Evolutionary conservation across 768 basidiomycete species (phyloP).

Genomic region (Hebeloma cylindrosporum): DNA sequence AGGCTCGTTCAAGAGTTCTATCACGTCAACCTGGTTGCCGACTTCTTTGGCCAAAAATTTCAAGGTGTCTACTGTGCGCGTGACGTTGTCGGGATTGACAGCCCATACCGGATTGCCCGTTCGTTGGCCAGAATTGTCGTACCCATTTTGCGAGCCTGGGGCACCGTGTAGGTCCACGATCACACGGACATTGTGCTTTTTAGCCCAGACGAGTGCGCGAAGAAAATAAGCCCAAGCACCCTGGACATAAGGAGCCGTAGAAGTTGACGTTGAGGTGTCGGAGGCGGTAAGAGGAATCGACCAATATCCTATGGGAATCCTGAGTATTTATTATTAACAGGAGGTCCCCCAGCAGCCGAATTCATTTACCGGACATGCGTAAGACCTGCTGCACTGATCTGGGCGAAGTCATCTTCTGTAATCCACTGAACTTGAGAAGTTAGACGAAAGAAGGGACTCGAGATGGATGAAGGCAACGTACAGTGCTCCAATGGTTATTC

Average conservation of each 20-base stretch:
- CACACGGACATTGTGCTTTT: conserved; percentile 58
- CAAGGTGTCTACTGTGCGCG: conserved; percentile 58
- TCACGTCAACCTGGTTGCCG: conserved; percentile 56
- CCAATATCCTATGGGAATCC: conserved; percentile 77
- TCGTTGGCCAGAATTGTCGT: conserved; percentile 74
- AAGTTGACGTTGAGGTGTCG: conserved; percentile 49
- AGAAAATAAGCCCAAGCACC: conserved; percentile 74
- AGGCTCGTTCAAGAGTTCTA: conserved; percentile 73
- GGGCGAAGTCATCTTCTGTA: conserved; percentile 67
- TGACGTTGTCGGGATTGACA: conserved; percentile 45
- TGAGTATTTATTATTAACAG: conserved; percentile 23
- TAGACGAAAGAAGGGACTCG: background rate
- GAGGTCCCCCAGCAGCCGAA: background rate
- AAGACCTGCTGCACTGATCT: conserved; percentile 64
- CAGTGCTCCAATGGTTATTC: conserved; percentile 49
- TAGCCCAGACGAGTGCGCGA: conserved; percentile 64
- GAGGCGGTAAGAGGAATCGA: conserved; percentile 65
- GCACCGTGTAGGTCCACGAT: conserved; percentile 79
- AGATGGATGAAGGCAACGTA: conserved; percentile 9
- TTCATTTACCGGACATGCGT: conserved; percentile 64
- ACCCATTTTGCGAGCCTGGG: conserved; percentile 65
- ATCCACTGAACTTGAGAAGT: conserved; percentile 31
- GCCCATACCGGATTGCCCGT: conserved; percentile 59
- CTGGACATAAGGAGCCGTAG: conserved; percentile 52
- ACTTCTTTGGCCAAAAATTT: conserved; percentile 52